phyloP scores from a whole-genome alignment of 371 early-diverging fungal species.

The Chytridium lagenaria region DNA sequence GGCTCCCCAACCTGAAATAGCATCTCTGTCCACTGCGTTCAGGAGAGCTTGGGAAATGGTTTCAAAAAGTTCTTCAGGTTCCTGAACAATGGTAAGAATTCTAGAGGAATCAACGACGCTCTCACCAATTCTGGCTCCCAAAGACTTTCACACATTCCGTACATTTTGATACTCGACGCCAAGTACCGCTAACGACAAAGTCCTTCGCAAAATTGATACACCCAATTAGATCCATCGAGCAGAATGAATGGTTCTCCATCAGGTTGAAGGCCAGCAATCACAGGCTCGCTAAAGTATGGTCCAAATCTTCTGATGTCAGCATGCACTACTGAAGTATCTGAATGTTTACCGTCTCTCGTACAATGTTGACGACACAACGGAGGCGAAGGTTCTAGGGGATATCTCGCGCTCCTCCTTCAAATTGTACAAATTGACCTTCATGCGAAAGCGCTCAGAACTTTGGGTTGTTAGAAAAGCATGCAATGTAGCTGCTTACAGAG shows the following conservation, averaged over 20 bases:
- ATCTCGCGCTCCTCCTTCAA: constrained; percentile 97
- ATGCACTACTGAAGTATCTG: no score
- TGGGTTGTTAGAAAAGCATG: not conserved
- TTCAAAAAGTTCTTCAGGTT: constrained; percentile 98
- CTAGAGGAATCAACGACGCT: not conserved
- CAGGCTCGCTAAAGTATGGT: constrained; percentile 95
- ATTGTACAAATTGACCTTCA: constrained; percentile 97
- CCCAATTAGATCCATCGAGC: constrained; percentile 97
- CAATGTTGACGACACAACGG: constrained; percentile 96
- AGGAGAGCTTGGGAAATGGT: constrained; percentile 96
- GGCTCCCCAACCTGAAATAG: constrained; percentile 98
- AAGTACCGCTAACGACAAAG: constrained; percentile 98
- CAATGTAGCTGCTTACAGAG: constrained; percentile 68
- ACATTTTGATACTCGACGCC: constrained; percentile 85
- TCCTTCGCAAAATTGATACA: constrained; percentile 94
- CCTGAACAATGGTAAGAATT: constrained; percentile 52
- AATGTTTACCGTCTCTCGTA: constrained; percentile 93
- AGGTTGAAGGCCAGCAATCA: constrained; percentile 96
- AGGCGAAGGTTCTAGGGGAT: constrained; percentile 92
- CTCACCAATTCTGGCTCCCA: constrained; percentile 95
- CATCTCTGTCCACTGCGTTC: constrained; percentile 98
- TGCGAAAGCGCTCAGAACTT: constrained; percentile 88
- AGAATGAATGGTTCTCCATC: constrained; percentile 92
- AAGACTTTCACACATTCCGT: constrained; percentile 98
- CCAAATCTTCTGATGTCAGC: no score